Percentiles rank a stretch among this genome's conserved stretches.
phyloP scores from a whole-genome alignment of 257 asterid species.

The Prunella vulgaris region DNA sequence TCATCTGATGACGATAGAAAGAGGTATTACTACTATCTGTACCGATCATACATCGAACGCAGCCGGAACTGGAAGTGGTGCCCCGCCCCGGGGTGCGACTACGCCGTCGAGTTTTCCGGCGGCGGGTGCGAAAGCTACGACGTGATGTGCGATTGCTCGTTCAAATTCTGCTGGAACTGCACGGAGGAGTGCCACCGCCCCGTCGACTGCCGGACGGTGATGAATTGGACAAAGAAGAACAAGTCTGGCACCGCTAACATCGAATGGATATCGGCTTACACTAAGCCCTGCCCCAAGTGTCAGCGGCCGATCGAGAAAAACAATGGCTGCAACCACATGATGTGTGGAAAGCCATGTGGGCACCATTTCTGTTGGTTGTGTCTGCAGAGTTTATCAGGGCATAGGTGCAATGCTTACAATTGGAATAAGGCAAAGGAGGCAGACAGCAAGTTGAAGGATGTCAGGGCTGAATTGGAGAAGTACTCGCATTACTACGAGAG shows the following conservation, averaged over 20 bases:
- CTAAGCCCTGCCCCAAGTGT: conserved; percentile 39
- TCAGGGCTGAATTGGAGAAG: neutral
- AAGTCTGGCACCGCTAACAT: conserved; percentile 9
- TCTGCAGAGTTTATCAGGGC: neutral
- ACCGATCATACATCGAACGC: conserved; percentile 26
- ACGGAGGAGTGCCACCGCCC: conserved; percentile 39
- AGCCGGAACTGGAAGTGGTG: conserved; percentile 28
- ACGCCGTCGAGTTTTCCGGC: conserved; percentile 20
- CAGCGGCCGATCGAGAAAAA: neutral
- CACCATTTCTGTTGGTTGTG: conserved; percentile 2
- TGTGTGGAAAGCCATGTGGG: neutral
- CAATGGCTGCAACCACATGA: neutral
- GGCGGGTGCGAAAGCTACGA: conserved; percentile 14
- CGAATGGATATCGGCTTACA: conserved; percentile 22
- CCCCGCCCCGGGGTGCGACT: conserved; percentile 36
- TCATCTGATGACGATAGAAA: neutral
- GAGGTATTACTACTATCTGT: conserved; percentile 11
- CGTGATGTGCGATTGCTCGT: conserved; percentile 28
- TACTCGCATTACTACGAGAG: conserved; percentile 19
- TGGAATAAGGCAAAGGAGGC: neutral
- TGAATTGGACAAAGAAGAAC: conserved; percentile 27
- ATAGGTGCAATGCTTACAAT: neutral
- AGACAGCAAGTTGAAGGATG: neutral
- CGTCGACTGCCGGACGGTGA: conserved; percentile 27
- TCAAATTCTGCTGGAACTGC: conserved; percentile 37